Conservation (phyloP, 2,329 filamentous ascomycete species). For the Grosmannia serpens region DNA sequence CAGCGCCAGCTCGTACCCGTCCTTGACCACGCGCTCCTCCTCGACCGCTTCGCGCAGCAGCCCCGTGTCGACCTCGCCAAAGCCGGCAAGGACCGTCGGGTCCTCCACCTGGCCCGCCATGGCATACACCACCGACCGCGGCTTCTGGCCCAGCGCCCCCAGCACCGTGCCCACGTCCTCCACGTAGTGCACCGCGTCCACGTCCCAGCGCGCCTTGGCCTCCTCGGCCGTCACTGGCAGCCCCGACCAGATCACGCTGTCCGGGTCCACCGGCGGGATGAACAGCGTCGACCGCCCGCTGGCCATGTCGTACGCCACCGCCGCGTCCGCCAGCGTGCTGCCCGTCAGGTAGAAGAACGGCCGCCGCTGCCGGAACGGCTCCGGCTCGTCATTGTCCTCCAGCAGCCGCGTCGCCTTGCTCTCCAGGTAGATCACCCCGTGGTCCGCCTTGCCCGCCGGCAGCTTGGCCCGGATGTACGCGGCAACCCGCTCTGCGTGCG, state of each 20-base stretch:
- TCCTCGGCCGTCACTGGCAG: conserved; percentile 68
- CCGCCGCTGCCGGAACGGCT: conserved; percentile 77
- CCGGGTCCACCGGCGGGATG: conserved; percentile 80
- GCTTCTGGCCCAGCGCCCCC: conserved; percentile 29
- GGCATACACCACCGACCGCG: conserved; percentile 42
- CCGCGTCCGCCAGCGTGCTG: conserved; percentile 67
- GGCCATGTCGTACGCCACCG: conserved; percentile 69
- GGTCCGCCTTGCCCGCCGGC: conserved; percentile 34
- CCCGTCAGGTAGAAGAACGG: conserved; percentile 94
- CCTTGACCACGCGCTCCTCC: conserved; percentile 57
- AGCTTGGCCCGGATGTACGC: conserved; percentile 60
- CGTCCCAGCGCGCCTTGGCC: conserved; percentile 65
- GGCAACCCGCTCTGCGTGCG: conserved; percentile 74
- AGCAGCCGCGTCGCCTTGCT: conserved; percentile 68
- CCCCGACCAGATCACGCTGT: conserved; percentile 87
- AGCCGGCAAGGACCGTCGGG: conserved; percentile 58
- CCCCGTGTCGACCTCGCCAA: conserved; percentile 49
- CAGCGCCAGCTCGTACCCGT: conserved; percentile 62
- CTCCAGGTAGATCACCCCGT: conserved; percentile 79
- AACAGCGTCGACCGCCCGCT: conserved; percentile 69
- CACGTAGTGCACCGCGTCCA: conserved; percentile 65
- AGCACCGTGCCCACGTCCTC: conserved; percentile 67
- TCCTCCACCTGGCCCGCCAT: conserved; percentile 70
- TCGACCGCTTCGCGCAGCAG: conserved; percentile 54
- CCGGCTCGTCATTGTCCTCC: conserved; percentile 79